These are phyloP conservation scores for Pinus taeda DNA, from an alignment of 75 land plant genomes.

Conservation along the genomic window DNA sequence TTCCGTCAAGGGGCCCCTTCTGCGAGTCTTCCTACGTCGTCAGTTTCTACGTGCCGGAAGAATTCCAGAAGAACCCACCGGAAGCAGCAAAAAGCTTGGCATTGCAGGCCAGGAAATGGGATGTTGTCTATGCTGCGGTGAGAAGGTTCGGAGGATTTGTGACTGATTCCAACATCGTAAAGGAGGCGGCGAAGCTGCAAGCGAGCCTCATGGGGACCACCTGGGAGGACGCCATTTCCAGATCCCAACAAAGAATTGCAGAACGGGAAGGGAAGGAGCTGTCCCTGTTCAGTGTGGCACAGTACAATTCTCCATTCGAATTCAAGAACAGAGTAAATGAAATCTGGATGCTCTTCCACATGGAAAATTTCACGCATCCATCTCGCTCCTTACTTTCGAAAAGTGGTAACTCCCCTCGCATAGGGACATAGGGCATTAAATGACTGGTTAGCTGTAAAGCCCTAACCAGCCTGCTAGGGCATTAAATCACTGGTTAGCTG, in stretches of 20 bases:
- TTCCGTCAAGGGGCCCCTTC: conserved; percentile 74
- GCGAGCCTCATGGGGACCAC: conserved; percentile 45
- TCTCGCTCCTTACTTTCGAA: too few relatives aligned
- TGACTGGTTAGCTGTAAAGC: too few relatives aligned
- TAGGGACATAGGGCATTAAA: too few relatives aligned
- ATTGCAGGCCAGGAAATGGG: conserved; percentile 49
- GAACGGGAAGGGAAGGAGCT: conserved; percentile 1
- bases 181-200: conserved; percentile 59
- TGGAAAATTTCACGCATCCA: too few relatives aligned
- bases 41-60: conserved; percentile 61
- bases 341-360: conserved; percentile 38
- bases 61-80: conserved; percentile 37
- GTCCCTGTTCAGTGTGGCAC: conserved; percentile 53
- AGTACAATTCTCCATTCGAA: conserved; percentile 78
- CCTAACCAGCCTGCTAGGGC: too few relatives aligned
- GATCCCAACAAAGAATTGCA: neutral
- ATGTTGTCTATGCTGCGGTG: conserved; percentile 41
- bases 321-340: conserved; percentile 58
- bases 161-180: conserved; percentile 40
- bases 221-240: conserved; percentile 32
- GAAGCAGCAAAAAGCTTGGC: conserved; percentile 28
- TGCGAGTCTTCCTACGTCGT: conserved; percentile 63
- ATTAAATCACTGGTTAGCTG: too few relatives aligned
- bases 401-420: too few relatives aligned
- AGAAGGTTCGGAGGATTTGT: conserved; percentile 72